Evolutionary conservation across 169 alveolate genomes (phyloP).

Genomic region (Plasmodium berghei): DNA sequence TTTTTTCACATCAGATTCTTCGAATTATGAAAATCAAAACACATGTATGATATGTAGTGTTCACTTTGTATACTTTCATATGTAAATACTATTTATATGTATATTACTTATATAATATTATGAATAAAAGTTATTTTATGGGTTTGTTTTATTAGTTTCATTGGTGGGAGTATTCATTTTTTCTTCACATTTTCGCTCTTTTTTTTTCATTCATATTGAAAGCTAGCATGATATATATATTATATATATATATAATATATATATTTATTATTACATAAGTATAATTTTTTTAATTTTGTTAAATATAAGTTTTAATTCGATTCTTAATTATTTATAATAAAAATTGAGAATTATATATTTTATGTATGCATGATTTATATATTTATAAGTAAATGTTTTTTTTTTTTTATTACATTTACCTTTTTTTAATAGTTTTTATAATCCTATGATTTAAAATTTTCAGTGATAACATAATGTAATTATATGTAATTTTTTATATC

Average conservation of each 20-base stretch:
- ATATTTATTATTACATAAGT: neutral
- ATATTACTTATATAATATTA: neutral
- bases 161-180: conserved; percentile 2
- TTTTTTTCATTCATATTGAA: no score
- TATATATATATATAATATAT: neutral
- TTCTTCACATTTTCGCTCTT: neutral
- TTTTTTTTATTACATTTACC: neutral
- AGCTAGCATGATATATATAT: neutral
- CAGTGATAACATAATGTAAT: neutral
- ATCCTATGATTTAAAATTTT: conserved; percentile 4
- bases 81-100: conserved; percentile 2
- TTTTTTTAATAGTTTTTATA: conserved; percentile 2
- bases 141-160: conserved; percentile 2
- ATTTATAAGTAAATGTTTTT: no score
- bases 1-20: neutral
- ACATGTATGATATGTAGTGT: conserved; percentile 1
- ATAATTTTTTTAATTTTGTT: neutral
- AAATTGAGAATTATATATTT: neutral
- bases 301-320: neutral
- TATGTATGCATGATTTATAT: neutral
- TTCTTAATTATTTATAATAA: neutral
- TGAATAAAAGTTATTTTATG: neutral
- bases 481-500: conserved; percentile 6
- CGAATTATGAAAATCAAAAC: conserved; percentile 7
- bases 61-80: conserved; percentile 10